Evolutionary conservation across 2,329 filamentous ascomycete species (phyloP).

Genomic region (Elsinoe necatrix): DNA sequence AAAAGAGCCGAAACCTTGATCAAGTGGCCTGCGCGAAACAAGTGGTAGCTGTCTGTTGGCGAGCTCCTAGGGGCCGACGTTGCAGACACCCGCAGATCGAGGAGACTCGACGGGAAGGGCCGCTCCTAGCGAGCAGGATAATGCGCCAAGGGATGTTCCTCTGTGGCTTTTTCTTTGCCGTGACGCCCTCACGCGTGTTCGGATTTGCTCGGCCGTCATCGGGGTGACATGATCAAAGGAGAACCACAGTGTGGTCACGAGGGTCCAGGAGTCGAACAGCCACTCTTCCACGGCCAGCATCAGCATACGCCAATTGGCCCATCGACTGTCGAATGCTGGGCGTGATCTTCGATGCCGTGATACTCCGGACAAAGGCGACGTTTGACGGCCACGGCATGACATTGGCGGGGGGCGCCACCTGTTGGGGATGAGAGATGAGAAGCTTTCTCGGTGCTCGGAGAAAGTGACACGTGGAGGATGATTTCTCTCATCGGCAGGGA

Average conservation of each 20-base stretch:
- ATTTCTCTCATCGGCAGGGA: background rate
- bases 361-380: background rate
- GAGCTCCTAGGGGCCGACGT: background rate
- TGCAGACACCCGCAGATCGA: background rate
- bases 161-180: background rate
- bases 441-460: slow-evolving; percentile 9
- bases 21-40: background rate
- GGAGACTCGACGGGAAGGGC: background rate
- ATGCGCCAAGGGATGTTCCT: background rate
- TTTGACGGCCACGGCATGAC: background rate
- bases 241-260: too few species aligned
- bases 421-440: background rate
- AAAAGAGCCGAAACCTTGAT: slow-evolving; percentile 1
- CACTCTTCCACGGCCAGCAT: too few species aligned
- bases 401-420: background rate
- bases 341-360: background rate
- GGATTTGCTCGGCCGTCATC: too few species aligned
- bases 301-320: too few species aligned
- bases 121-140: background rate
- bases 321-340: background rate
- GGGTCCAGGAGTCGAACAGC: too few species aligned
- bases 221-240: too few species aligned
- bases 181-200: background rate
- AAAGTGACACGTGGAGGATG: background rate
- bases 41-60: background rate